Percentiles rank a stretch among this genome's conserved stretches.
These are phyloP conservation scores for Solanum appendiculatum DNA, from an alignment of 257 asterid species.

Conservation along the genomic window DNA sequence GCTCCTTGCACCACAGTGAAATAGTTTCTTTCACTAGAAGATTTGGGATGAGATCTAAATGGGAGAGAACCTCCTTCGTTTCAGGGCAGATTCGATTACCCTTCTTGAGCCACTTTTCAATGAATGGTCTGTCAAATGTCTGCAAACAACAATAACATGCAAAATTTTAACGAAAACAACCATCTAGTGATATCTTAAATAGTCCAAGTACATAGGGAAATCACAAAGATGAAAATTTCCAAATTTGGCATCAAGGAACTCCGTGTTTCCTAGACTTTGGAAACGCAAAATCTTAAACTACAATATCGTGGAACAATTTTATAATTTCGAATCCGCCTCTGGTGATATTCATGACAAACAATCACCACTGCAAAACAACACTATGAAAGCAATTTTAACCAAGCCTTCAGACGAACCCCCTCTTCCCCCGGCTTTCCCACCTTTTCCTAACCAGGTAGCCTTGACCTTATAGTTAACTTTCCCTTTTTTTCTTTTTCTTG, in stretches of 20 bases:
- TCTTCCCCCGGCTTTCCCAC: background rate
- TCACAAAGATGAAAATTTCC: background rate
- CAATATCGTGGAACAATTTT: no score
- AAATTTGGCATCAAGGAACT: background rate
- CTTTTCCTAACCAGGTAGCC: no score
- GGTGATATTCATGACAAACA: no score
- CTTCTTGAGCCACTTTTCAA: conserved; percentile 38
- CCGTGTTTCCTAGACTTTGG: background rate
- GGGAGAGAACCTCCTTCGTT: conserved; percentile 22
- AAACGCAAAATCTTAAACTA: no score
- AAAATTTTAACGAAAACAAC: background rate
- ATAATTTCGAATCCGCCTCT: no score
- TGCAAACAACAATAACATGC: conserved; percentile 8
- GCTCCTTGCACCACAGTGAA: conserved; percentile 22
- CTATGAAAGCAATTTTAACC: background rate
- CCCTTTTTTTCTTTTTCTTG: background rate
- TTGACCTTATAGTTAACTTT: background rate
- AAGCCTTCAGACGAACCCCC: background rate
- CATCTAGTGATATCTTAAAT: background rate
- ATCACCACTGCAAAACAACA: background rate
- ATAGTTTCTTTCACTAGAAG: conserved; percentile 29
- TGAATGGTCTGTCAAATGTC: conserved; percentile 37
- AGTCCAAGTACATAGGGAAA: background rate
- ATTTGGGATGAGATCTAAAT: conserved; percentile 36
- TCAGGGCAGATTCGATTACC: conserved; percentile 39